Base-by-base conservation (phyloP, 2,329 filamentous ascomycete genomes). In the Parastagonospora avenae region DNA sequence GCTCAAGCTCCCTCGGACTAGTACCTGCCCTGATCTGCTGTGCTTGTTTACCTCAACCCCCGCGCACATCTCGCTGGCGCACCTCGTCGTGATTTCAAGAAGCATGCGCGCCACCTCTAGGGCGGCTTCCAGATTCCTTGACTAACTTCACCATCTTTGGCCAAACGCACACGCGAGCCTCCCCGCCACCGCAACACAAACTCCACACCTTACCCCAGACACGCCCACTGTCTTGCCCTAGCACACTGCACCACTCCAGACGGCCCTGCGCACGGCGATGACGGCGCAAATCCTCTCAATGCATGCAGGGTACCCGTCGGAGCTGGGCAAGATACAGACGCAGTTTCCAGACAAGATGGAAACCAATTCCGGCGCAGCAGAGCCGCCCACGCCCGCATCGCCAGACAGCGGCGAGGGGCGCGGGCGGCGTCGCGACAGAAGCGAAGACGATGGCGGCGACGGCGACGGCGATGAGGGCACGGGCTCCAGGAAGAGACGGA, bases 401-500 rank as follows among this genome's bases (percentile, higher is more conserved):
- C 69, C 69, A 12, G 66, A 70, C 49, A 64, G 63, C 45, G 68
- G 66, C 48, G 72, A 73, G 40, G 54, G 57, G 33, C 64, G 73
- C 55, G 73, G 74, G 35, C 66, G 74, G 24, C 70, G 74, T 42
- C 69, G 74, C 54, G 71, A 71, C 32, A 59, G 73, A 48, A 70
- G 72, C 44, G 63, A 57, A 28, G 65, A 62, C 3, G 63, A 63
- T 31, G 68, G 54, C 46, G 68, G 65, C 29, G 67, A 70, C 29
- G 66, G 58, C 11, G 64, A 62, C 41, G 69, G 54, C 32, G 68
- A 66, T 41, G 67, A 71, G 16, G 64, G 57, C 35, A 55, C 52
- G 6, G 69, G 73, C 37, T 68, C 64, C 40, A 64, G 78, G 47
- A 82, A 91, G 74, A 79, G 88, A 50, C 79, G 88, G 60, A 78